phyloP scores from a whole-genome alignment of 1,284 basidiomycete species.

The Sparassis latifolia region DNA sequence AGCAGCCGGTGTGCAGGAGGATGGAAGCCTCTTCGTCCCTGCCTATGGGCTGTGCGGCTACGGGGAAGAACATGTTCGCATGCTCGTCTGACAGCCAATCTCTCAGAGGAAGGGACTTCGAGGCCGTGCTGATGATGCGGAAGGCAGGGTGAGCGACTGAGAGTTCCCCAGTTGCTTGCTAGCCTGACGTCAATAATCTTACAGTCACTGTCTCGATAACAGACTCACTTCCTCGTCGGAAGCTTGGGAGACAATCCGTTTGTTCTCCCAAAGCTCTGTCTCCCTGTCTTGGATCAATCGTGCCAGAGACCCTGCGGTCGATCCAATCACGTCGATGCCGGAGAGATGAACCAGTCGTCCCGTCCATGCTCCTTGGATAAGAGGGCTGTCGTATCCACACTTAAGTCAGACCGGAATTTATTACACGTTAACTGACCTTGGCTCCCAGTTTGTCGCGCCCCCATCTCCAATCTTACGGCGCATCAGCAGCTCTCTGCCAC shows the following conservation, averaged over 20 bases:
- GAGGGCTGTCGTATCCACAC: slow-evolving; percentile 28
- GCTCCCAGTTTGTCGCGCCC: slow-evolving; percentile 57
- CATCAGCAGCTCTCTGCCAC: slow-evolving; percentile 61
- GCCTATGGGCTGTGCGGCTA: slow-evolving; percentile 55
- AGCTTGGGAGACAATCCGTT: slow-evolving; percentile 46
- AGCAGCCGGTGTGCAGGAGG: slow-evolving; percentile 20
- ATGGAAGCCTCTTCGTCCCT: slow-evolving; percentile 32
- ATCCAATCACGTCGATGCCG: slow-evolving; percentile 54
- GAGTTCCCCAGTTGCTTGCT: slow-evolving; percentile 36
- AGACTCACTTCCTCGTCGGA: slow-evolving; percentile 37
- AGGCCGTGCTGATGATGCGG: slow-evolving; percentile 54
- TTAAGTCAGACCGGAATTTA: neutral
- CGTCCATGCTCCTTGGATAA: slow-evolving; percentile 51
- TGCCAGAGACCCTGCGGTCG: slow-evolving; percentile 55
- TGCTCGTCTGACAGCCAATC: slow-evolving; percentile 64
- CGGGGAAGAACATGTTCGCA: slow-evolving; percentile 61
- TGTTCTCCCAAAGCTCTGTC: slow-evolving; percentile 55
- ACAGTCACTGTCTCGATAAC: neutral
- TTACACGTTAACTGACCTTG: slow-evolving; percentile 36
- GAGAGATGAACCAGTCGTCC: slow-evolving; percentile 54
- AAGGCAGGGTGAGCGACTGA: slow-evolving; percentile 50
- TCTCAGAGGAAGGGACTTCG: slow-evolving; percentile 52
- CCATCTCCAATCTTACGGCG: slow-evolving; percentile 39
- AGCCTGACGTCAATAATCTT: neutral
- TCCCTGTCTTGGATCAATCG: slow-evolving; percentile 55